Conservation (phyloP, 768 basidiomycete species). For the Termitomyces sp. region DNA sequence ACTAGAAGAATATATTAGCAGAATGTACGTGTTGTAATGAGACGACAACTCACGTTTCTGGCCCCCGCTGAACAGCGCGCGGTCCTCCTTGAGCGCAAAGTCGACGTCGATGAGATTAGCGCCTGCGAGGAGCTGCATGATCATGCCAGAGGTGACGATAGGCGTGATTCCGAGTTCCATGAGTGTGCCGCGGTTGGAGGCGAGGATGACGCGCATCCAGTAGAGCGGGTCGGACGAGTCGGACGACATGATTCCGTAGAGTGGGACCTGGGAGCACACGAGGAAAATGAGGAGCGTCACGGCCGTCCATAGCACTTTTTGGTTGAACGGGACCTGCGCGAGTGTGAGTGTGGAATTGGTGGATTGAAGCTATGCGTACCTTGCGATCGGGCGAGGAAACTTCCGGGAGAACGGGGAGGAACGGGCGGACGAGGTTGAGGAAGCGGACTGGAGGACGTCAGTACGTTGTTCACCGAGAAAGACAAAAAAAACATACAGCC, state of each 20-base stretch:
- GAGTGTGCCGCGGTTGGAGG: conserved; percentile 96
- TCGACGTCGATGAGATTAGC: conserved; percentile 98
- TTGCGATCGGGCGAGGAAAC: conserved; percentile 98
- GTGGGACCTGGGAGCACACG: conserved; percentile 97
- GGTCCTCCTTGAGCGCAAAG: conserved; percentile 95
- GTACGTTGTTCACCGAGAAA: not conserved
- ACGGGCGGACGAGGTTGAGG: conserved; percentile 96
- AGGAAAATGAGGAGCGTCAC: conserved; percentile 99
- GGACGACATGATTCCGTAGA: conserved; percentile 99
- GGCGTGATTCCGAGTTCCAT: conserved; percentile 99
- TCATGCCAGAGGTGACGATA: conserved; percentile 98
- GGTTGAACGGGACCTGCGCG: conserved; percentile 90
- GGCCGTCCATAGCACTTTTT: conserved; percentile 98
- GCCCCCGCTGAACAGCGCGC: conserved; percentile 92
- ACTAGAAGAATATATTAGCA: conserved; percentile 45
- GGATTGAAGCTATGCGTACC: conserved; percentile 38
- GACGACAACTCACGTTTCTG: conserved; percentile 78
- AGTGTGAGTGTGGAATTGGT: not conserved
- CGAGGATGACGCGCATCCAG: conserved; percentile 99
- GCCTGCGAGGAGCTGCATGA: conserved; percentile 98
- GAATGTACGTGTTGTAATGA: not conserved
- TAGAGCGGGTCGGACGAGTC: conserved; percentile 99
- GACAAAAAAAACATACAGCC: conserved; percentile 57
- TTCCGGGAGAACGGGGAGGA: conserved; percentile 95
- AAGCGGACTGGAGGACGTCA: conserved; percentile 71